Percentiles rank a stretch among this genome's conserved stretches.
phyloP scores from a whole-genome alignment of 225 moss, liverwort and hornwort genomes.

The Takakia lepidozioides region DNA sequence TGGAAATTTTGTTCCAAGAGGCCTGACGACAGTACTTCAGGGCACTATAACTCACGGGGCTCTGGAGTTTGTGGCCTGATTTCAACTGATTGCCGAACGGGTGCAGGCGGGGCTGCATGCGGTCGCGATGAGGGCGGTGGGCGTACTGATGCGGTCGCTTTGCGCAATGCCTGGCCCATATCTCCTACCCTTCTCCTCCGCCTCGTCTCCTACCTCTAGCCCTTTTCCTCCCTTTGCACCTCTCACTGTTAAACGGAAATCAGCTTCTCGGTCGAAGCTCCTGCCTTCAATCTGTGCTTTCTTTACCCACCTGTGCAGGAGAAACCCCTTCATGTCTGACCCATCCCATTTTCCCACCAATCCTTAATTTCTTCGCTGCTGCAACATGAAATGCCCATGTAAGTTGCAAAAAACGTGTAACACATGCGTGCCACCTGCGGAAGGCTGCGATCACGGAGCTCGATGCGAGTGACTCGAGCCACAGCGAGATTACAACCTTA shows the following conservation, averaged over 20 bases:
- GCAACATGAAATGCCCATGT: too few species aligned
- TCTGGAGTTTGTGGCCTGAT: conserved; percentile 53
- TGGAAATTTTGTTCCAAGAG: too few species aligned
- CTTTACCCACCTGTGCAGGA: background rate
- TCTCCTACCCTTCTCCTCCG: background rate
- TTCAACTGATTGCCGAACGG: conserved; percentile 49
- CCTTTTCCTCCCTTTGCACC: too few species aligned
- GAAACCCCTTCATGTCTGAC: background rate
- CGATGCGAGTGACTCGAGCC: too few species aligned
- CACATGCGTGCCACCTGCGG: too few species aligned
- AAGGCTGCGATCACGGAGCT: too few species aligned
- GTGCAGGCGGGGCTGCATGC: conserved; percentile 12
- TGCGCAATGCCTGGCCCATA: conserved; percentile 70
- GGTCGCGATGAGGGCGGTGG: conserved; percentile 8
- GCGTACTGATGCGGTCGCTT: conserved; percentile 19
- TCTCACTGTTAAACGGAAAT: background rate
- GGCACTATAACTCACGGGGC: conserved; percentile 33
- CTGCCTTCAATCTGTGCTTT: background rate
- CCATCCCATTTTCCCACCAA: background rate
- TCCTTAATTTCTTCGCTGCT: too few species aligned
- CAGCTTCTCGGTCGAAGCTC: conserved; percentile 3
- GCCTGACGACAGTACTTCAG: background rate
- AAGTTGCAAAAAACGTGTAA: too few species aligned
- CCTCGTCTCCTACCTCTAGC: too few species aligned
- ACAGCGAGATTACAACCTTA: too few species aligned